Percentiles rank a stretch among this genome's conserved stretches.
Conservation (phyloP, 2,329 filamentous ascomycete genomes). For the Pochonia chlamydosporia region DNA sequence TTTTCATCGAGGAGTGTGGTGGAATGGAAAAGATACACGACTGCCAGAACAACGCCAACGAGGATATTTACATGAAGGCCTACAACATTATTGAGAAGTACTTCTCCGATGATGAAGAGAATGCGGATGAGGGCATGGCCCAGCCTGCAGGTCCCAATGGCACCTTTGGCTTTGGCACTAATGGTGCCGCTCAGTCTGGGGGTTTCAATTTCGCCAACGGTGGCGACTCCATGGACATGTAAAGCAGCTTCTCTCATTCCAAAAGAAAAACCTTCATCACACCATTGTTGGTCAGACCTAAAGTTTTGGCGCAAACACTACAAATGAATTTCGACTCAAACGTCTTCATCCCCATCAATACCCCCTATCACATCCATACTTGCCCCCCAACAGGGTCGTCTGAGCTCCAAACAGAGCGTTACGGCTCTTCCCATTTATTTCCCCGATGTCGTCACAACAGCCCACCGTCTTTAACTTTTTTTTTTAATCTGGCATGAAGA, state of each 20-base stretch:
- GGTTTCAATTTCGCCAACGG: conserved; percentile 91
- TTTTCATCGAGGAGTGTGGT: conserved; percentile 97
- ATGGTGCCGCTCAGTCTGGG: conserved; percentile 57
- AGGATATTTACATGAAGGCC: conserved; percentile 99
- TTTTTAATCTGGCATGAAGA: conserved; percentile 27
- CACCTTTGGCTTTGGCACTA: conserved; percentile 73
- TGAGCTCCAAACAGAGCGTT: conserved; percentile 20
- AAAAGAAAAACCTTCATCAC: neutral
- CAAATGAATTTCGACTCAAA: neutral
- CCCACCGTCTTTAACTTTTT: conserved; percentile 21
- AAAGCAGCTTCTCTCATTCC: conserved; percentile 19
- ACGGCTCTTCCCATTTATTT: conserved; percentile 14
- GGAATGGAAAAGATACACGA: conserved; percentile 99
- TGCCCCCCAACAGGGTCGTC: conserved; percentile 12
- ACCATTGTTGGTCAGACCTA: neutral
- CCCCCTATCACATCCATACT: conserved; percentile 8
- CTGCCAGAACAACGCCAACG: conserved; percentile 99
- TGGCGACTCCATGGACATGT: conserved; percentile 62
- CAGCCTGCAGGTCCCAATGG: conserved; percentile 64
- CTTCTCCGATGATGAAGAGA: conserved; percentile 97
- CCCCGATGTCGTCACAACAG: conserved; percentile 26
- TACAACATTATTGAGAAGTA: conserved; percentile 99
- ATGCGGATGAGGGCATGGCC: conserved; percentile 74
- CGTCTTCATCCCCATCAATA: conserved; percentile 1
- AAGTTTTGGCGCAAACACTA: neutral